Conservation (phyloP, 306 rosid species). For the Herpetospermum pedunculosum region DNA sequence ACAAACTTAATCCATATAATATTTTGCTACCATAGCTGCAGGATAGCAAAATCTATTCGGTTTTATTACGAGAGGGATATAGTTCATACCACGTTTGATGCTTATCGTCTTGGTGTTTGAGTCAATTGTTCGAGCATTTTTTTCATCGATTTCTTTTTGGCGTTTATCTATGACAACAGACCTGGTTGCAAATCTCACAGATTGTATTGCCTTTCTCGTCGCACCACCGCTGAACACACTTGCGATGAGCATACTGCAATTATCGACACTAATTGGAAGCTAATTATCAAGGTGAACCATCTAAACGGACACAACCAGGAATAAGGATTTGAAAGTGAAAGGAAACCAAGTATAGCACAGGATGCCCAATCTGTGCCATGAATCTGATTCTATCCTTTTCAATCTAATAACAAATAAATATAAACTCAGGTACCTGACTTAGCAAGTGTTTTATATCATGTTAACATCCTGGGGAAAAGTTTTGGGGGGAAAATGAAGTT, state of each 20-base stretch:
- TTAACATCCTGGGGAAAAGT: not conserved
- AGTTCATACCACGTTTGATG: too few species aligned
- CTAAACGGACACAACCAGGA: not conserved
- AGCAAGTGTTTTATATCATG: not conserved
- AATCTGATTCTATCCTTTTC: not conserved
- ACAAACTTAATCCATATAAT: too few species aligned
- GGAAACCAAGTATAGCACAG: not conserved
- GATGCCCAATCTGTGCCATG: not conserved
- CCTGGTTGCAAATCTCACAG: conserved; percentile 92
- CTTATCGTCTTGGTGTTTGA: too few species aligned
- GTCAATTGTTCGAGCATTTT: too few species aligned
- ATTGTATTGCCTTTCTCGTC: conserved; percentile 68
- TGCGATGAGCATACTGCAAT: conserved; percentile 70
- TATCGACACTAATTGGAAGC: conserved; percentile 4
- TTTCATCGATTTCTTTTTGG: too few species aligned
- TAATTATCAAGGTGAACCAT: conserved; percentile 5
- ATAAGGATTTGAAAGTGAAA: not conserved
- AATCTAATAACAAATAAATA: not conserved
- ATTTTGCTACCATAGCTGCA: too few species aligned
- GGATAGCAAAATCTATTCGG: too few species aligned
- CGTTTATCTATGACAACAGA: too few species aligned
- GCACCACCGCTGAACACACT: conserved; percentile 94
- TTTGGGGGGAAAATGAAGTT: not conserved
- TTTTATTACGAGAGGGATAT: too few species aligned
- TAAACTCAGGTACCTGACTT: not conserved